Base-by-base conservation (phyloP, 2,329 filamentous ascomycete genomes). In the Nectriaceae sp. region DNA sequence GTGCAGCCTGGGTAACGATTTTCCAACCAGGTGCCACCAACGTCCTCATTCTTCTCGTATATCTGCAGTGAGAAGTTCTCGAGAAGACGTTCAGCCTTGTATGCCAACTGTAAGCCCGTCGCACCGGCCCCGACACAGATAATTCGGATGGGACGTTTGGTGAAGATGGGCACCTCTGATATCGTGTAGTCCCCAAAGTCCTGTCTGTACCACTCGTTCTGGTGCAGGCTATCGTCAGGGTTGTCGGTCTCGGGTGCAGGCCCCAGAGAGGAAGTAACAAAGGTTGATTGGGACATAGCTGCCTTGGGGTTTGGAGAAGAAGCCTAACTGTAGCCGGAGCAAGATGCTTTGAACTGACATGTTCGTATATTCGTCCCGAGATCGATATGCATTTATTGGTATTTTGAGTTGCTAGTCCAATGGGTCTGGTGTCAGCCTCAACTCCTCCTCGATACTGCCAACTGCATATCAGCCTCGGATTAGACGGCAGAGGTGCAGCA, bases 21-120 rank as follows among this genome's bases (percentile, higher is more conserved):
- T 59, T 82, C 79, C 53, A 74, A 71, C 79, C 79, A 83, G 1
- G 78, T 82, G 6, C 79, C 79, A 21, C 79, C 79, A 16, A 80
- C 69, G 29, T 75, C 72, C 11, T 64, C 59, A 56, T 81, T 80
- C 65, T 80, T 81, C 55, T 82, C 78, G 63, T 80, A 81, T 46
- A 80, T 65, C 31, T 76, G 63, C 42, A 75, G 67, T 47, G 77
- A 71, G 54, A 74, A 21, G 16, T 47, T 47, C 21, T 33, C 24
- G 15, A 29, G 44, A 5, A 42, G 40, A 3, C 38, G 39, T 16
- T 41, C 37, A 6, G 39, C 38, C 19, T 47, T 44, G 13, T 50
- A 42, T 8, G 40, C 20, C n/a, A 46, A n/a, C 31, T 46, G 33
- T 20, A 50, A 21, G 15, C 46, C 46, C 3, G 46, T 24, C 11